Evolutionary conservation across 192 early-diverging fungal genomes (phyloP).

Genomic region (Pilaira anomala): DNA sequence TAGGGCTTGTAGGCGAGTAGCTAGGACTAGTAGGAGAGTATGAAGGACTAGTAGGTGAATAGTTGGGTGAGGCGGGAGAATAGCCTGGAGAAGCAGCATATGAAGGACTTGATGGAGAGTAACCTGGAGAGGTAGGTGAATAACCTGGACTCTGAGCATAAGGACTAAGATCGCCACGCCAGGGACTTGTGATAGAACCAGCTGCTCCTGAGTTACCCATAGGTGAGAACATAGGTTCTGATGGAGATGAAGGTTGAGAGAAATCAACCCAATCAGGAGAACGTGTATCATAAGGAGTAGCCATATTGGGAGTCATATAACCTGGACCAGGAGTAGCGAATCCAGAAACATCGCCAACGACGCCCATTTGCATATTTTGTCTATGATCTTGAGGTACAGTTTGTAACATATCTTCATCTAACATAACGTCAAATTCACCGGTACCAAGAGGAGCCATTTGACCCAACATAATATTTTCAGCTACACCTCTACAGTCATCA

Average conservation of each 20-base stretch:
- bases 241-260: conserved; percentile 64
- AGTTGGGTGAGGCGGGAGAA: conserved; percentile 56
- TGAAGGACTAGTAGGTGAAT: conserved; percentile 62
- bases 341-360: conserved; percentile 47
- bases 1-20: conserved; percentile 76
- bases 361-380: conserved; percentile 45
- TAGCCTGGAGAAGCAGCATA: conserved; percentile 71
- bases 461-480: conserved; percentile 96
- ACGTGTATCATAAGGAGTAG: conserved; percentile 77
- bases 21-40: conserved; percentile 68
- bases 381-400: conserved; percentile 59
- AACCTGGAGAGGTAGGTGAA: conserved; percentile 65
- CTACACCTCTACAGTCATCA: conserved; percentile 95
- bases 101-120: conserved; percentile 71
- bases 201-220: conserved; percentile 73
- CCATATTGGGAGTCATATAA: conserved; percentile 55
- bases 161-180: conserved; percentile 40
- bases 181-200: conserved; percentile 55
- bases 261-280: conserved; percentile 60
- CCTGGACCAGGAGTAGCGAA: conserved; percentile 51
- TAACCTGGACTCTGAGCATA: conserved; percentile 55
- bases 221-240: conserved; percentile 82
- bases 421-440: conserved; percentile 87
- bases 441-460: conserved; percentile 96
- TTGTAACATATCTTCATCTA: conserved; percentile 90